phyloP scores from a whole-genome alignment of 2,329 filamentous ascomycete genomes.

The Fusarium tanahbumbuense region DNA sequence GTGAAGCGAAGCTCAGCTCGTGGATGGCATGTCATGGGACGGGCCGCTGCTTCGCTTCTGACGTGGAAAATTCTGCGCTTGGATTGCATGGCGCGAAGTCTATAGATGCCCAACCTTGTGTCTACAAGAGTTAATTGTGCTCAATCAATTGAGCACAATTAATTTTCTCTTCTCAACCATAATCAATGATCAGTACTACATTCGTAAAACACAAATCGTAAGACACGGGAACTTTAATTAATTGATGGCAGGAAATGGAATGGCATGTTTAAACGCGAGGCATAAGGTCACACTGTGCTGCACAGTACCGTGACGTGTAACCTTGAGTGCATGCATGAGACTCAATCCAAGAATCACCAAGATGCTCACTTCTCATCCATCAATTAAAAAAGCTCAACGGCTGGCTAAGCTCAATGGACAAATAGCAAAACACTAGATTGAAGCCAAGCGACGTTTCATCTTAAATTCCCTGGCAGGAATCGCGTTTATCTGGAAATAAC shows the following conservation, averaged over 20 bases:
- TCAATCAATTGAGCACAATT: neutral
- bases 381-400: conserved; percentile 3
- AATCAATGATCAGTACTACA: neutral
- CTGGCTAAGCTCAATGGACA: conserved; percentile 1
- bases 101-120: neutral
- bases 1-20: conserved; percentile 12
- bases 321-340: neutral
- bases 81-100: neutral
- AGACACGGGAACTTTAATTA: neutral
- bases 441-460: conserved; percentile 15
- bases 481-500: neutral
- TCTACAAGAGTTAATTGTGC: neutral
- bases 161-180: neutral
- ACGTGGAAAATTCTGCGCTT: conserved; percentile 19
- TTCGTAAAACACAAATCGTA: neutral
- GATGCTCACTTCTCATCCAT: neutral
- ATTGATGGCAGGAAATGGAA: neutral
- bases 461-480: conserved; percentile 5
- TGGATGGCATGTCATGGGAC: conserved; percentile 12
- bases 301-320: conserved; percentile 15
- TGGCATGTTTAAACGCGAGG: neutral
- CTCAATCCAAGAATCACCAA: neutral
- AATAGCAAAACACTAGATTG: conserved; percentile 9
- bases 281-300: conserved; percentile 9
- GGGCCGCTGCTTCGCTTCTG: conserved; percentile 16